Percentiles rank a stretch among this genome's conserved stretches.
phyloP scores from a whole-genome alignment of 352 stramenopile species.

The Phytophthora tentaculata region DNA sequence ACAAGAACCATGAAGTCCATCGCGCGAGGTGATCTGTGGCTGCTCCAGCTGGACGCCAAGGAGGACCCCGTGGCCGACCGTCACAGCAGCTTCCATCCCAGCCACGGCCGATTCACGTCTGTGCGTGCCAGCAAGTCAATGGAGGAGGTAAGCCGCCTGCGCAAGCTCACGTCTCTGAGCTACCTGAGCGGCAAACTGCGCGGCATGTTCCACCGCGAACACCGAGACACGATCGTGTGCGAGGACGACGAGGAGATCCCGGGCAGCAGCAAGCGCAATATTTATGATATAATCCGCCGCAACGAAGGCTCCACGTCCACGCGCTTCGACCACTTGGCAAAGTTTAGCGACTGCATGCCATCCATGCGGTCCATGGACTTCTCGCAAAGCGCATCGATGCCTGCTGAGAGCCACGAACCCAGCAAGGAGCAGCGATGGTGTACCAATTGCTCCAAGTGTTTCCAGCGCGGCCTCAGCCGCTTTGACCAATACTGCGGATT shows the following conservation, averaged over 20 bases:
- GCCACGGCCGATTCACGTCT: constrained; percentile 8
- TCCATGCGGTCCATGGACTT: constrained; percentile 11
- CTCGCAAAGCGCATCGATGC: constrained; percentile 24
- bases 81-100: constrained; percentile 12
- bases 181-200: constrained; percentile 66
- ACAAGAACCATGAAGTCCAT: constrained; percentile 7
- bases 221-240: constrained; percentile 65
- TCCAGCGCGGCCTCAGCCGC: constrained; percentile 67
- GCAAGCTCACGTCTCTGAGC: constrained; percentile 65
- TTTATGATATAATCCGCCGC: constrained; percentile 60
- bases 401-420: constrained; percentile 46
- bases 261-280: constrained; percentile 36
- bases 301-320: constrained; percentile 31
- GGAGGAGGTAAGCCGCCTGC: constrained; percentile 49
- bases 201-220: constrained; percentile 54
- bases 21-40: constrained; percentile 12
- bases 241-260: constrained; percentile 63
- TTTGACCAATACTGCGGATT: constrained; percentile 76
- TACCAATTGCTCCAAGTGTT: constrained; percentile 82
- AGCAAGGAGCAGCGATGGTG: constrained; percentile 81
- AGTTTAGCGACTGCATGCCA: constrained; percentile 26
- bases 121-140: constrained; percentile 23
- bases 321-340: constrained; percentile 31
- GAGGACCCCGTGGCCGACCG: constrained; percentile 22
- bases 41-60: constrained; percentile 22